Evolutionary conservation across 371 early-diverging fungal genomes (phyloP).

Genomic region (Mortierella sp.): DNA sequence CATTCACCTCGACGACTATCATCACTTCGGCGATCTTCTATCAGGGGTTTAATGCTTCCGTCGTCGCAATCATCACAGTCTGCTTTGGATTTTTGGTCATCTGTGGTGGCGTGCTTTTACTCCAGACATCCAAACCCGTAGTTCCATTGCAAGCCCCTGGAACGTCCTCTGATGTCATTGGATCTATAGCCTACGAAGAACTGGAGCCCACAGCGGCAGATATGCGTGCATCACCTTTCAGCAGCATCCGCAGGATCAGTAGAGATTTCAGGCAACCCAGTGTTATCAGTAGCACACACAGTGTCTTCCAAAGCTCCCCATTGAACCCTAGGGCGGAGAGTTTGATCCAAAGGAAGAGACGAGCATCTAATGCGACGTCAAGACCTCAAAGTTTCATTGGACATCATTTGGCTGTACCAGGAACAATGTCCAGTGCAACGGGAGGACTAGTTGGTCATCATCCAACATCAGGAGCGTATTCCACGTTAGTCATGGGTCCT

Average conservation of each 20-base stretch:
- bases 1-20: constrained; percentile 94
- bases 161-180: constrained; percentile 19
- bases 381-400: constrained; percentile 29
- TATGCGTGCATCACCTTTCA: constrained; percentile 52
- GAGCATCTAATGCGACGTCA: constrained; percentile 49
- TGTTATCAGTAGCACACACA: constrained; percentile 5
- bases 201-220: constrained; percentile 45
- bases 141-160: constrained; percentile 38
- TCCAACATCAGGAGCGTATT: constrained; percentile 24
- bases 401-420: constrained; percentile 21
- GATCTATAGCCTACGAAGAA: constrained; percentile 38
- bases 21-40: constrained; percentile 89
- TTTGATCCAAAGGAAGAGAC: constrained; percentile 38
- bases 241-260: constrained; percentile 42
- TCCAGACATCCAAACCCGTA: constrained; percentile 55
- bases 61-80: constrained; percentile 83
- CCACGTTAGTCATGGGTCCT: constrained; percentile 45
- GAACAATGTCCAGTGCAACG: constrained; percentile 1
- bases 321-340: constrained; percentile 44
- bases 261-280: constrained; percentile 45
- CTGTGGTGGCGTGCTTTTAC: constrained; percentile 60
- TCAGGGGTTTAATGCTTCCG: constrained; percentile 84
- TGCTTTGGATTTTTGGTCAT: constrained; percentile 92
- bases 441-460: constrained; percentile 22
- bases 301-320: constrained; percentile 38